These are phyloP conservation scores for Fraxinus platypoda DNA, from an alignment of 305 asterid species.

Conservation along the genomic window DNA sequence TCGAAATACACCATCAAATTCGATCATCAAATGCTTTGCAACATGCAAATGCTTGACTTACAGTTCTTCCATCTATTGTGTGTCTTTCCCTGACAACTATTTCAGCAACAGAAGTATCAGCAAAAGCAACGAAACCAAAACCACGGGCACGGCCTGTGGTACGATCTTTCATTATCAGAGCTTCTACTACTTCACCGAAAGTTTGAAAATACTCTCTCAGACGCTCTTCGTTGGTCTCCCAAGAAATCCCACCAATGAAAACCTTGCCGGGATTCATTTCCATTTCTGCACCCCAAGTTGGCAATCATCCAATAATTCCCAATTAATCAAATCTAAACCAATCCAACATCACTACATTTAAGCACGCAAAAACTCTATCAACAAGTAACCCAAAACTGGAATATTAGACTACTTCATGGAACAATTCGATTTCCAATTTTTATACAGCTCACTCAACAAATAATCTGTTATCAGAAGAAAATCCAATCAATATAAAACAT, in stretches of 20 bases:
- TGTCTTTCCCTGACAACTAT: constrained; percentile 74
- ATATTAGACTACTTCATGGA: constrained; percentile 17
- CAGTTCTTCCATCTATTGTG: constrained; percentile 76
- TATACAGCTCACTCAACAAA: constrained; percentile 11
- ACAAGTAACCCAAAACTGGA: constrained; percentile 28
- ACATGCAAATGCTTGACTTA: constrained; percentile 42
- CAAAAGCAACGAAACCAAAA: constrained; percentile 77
- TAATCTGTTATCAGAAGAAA: constrained; percentile 26
- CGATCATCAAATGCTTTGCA: not conserved
- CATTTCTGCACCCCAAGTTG: constrained; percentile 42
- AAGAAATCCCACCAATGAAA: constrained; percentile 91
- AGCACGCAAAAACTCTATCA: constrained; percentile 25
- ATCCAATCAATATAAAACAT: constrained; percentile 27
- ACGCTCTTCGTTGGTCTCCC: constrained; percentile 89
- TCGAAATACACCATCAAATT: constrained; percentile 8
- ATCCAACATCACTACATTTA: constrained; percentile 9
- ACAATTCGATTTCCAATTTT: constrained; percentile 16
- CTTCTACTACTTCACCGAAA: constrained; percentile 80
- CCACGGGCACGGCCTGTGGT: constrained; percentile 89
- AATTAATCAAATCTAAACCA: constrained; percentile 15
- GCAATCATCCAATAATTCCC: constrained; percentile 25
- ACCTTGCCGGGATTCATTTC: constrained; percentile 75
- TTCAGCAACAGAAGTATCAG: constrained; percentile 81
- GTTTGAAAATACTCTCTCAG: constrained; percentile 66
- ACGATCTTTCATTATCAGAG: constrained; percentile 89